Evolutionary conservation across 2,329 filamentous ascomycete species (phyloP), one percentile per base, ranked within the genome.

Genomic region (Aureobasidium namibiae): DNA sequence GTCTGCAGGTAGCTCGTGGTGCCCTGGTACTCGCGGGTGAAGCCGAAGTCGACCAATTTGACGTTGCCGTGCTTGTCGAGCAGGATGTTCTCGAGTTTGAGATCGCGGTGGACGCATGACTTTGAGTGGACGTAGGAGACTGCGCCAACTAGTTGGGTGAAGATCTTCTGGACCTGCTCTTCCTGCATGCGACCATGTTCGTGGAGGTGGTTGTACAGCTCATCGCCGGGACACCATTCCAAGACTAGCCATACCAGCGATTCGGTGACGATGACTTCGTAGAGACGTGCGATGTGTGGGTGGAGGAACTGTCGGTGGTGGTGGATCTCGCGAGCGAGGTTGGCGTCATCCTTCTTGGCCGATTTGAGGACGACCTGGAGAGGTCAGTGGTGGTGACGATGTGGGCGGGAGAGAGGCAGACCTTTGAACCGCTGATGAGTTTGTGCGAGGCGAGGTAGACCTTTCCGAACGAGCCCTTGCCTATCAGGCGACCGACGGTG

Each of bases 191-290:
- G 86, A 10, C 94, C 94, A 73, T 96, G 84, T 63, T 88, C 82
- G 64, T 96, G 84, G 62, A 99, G 85, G 74, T 97, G 92, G 72
- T 97, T 95, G 78, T 97, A 99, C 21, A 99, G 80, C 75, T 99
- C 94, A 74, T 97, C 94, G 61, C 94, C 92, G 63, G 90, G 87
- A 74, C 94, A 99, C 72, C 96, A 99, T 76, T 99, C 94, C 68
- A 99, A 78, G 31, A 95, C 94, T 69, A 99, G 81, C 94, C 94
- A 99, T 56, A 99, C 95, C 72, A 97, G 75, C 52, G 79, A 86
- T 75, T 99, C 94, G 1, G 94, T 99, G 63, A 99, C 92, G 67
- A 99, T 95, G 61, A 99, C 92, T 78, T 99, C 94, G 78, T 99
- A 97, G 23, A 99, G 79, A 53, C 94, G 84, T 46, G 94, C 92